A percentile compares a stretch with the other conserved stretches of the same genome.
phyloP scores from a whole-genome alignment of 163 green algal species.

The Dunaliella salina region DNA sequence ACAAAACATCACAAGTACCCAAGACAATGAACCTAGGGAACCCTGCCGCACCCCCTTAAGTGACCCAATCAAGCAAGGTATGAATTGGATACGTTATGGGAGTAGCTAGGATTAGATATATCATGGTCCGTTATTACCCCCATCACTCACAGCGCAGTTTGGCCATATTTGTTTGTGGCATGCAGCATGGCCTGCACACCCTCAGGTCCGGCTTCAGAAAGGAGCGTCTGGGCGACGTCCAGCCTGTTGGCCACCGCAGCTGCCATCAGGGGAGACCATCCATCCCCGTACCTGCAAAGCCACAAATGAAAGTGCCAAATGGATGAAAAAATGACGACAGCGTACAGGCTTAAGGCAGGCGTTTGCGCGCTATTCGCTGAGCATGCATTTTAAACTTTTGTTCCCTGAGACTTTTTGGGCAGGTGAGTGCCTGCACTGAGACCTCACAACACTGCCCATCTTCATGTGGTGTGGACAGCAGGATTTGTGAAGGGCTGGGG shows the following conservation, averaged over 20 bases:
- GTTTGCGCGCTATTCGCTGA: not conserved
- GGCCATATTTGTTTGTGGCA: slow-evolving; percentile 61
- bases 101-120: not conserved
- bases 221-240: slow-evolving; percentile 49
- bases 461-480: too few relatives aligned
- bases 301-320: not conserved
- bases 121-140: not conserved
- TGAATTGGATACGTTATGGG: not conserved
- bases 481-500: too few relatives aligned
- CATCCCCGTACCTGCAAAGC: slow-evolving; percentile 47
- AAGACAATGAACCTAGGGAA: too few relatives aligned
- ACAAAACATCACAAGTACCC: too few relatives aligned
- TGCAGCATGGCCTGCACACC: slow-evolving; percentile 35
- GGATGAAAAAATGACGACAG: not conserved
- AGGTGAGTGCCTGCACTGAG: not conserved
- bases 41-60: too few relatives aligned
- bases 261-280: slow-evolving; percentile 66
- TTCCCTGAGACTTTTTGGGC: not conserved
- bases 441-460: not conserved
- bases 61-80: not conserved
- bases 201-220: slow-evolving; percentile 29
- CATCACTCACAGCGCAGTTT: slow-evolving; percentile 45
- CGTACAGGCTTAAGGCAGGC: not conserved
- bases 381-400: not conserved
- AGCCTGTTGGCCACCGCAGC: slow-evolving; percentile 54